Evolutionary conservation across 352 stramenopile species (phyloP).

Genomic region (Pythium vanterpoolii): DNA sequence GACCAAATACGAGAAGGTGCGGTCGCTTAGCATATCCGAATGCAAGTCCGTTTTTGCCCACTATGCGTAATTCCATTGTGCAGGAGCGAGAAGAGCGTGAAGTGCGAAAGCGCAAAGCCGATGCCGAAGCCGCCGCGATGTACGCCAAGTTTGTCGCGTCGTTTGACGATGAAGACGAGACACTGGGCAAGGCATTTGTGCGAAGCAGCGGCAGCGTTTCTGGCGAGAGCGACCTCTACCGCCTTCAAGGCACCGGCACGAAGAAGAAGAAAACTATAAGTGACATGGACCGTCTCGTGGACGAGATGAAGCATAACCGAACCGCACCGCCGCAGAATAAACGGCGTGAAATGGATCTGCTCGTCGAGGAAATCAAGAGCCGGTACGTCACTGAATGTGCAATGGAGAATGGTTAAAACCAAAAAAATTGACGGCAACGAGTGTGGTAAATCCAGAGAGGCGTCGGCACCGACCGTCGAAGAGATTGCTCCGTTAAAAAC

Average conservation of each 20-base stretch:
- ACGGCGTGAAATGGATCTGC: conserved; percentile 80
- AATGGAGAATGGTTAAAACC: too few relatives aligned
- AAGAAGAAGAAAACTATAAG: conserved; percentile 40
- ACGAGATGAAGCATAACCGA: conserved; percentile 70
- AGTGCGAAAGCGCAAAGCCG: conserved; percentile 76
- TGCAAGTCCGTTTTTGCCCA: background rate
- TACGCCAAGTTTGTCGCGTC: conserved; percentile 89
- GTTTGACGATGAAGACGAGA: conserved; percentile 77
- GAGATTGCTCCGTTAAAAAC: conserved; percentile 26
- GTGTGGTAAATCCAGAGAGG: background rate
- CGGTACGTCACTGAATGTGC: conserved; percentile 29
- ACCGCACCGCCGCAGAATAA: conserved; percentile 32
- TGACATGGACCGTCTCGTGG: conserved; percentile 68
- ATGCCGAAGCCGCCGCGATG: conserved; percentile 84
- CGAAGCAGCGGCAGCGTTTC: conserved; percentile 20
- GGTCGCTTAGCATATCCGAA: background rate
- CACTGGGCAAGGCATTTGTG: conserved; percentile 63
- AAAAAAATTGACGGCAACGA: too few relatives aligned
- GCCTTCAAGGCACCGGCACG: conserved; percentile 11
- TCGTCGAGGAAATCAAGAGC: conserved; percentile 89
- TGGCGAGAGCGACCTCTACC: conserved; percentile 21
- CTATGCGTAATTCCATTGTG: background rate
- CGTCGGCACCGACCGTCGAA: conserved; percentile 8
- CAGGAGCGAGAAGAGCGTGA: conserved; percentile 79
- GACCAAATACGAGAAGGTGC: conserved; percentile 84